Evolutionary conservation across 2,329 filamentous ascomycete genomes (phyloP), one percentile per base, ranked within the genome.

Genomic region (Cladosporium phlei): DNA sequence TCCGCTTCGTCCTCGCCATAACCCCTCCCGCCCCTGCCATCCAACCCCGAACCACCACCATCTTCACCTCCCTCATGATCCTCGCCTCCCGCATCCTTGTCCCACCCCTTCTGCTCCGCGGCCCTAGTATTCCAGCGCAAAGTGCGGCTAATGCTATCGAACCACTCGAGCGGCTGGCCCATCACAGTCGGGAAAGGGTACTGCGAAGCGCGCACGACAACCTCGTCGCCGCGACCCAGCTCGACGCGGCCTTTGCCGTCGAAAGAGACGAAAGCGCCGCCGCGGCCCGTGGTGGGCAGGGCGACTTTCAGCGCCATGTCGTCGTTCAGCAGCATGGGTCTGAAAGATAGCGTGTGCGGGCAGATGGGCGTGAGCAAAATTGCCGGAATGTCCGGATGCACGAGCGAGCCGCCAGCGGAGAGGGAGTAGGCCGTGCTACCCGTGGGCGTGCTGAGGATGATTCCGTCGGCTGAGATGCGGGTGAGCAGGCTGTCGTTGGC

Each of bases 181-280:
- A 94, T 88, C 33, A 98, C 91, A 1, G 93, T 97, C 2, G 93
- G 93, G 72, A 98, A 97, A 0, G 93, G 93, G 61, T 96, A 98
- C 64, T 95, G 89, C 22, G 87, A 94, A 3, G 93, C 93, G 30
- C 91, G 88, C 59, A 98, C 93, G 51, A 91, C 96, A 64, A 98
- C 93, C 59, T 91, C 87, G 69, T 98, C 93, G 45, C 93, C 93
- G 60, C 91, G 88, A 52, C 85, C 84, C 27, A 98, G 81, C 68
- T 98, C 91, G 33, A 98, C 80, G 40, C 93, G 88, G 47, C 89
- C 90, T 68, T 97, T 98, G 66, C 93, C 93, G 64, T 98, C 93
- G 64, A 98, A 98, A 30, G 89, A 88, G 64, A 91, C 96, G 74
- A 96, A 96, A 1, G 93, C 93, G 0, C 89, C 95, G 12, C 90